Percentiles rank a stretch among this genome's conserved stretches.
Evolutionary conservation across 2,329 filamentous ascomycete species (phyloP).

Genomic region (Fusarium beomiforme): DNA sequence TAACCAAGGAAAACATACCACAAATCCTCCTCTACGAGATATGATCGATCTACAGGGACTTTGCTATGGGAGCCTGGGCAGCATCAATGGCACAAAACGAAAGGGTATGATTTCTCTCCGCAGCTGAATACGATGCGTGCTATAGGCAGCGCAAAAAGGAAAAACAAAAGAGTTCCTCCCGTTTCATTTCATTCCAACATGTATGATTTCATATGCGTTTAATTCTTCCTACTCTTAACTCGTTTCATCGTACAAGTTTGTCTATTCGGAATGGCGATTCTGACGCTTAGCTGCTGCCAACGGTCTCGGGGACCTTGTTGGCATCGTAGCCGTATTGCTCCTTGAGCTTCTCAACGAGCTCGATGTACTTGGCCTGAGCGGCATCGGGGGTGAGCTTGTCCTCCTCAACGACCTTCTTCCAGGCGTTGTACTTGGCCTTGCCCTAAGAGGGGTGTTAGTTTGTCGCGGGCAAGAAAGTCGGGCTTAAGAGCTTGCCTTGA

Average conservation of each 20-base stretch:
- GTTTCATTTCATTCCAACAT: conserved; percentile 14
- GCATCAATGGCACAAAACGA: conserved; percentile 15
- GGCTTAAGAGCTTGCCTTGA: conserved; percentile 61
- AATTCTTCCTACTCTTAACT: conserved; percentile 26
- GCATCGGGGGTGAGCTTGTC: conserved; percentile 66
- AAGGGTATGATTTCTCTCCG: conserved; percentile 35
- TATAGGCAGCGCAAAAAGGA: conserved; percentile 9
- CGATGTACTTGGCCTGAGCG: conserved; percentile 82
- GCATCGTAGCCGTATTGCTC: conserved; percentile 72
- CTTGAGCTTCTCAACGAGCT: conserved; percentile 78
- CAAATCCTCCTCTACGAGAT: background rate
- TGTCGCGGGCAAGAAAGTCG: background rate
- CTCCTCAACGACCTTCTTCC: conserved; percentile 76
- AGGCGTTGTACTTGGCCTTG: conserved; percentile 84
- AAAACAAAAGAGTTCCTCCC: conserved; percentile 2
- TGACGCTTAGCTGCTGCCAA: conserved; percentile 48
- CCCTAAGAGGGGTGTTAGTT: conserved; percentile 58
- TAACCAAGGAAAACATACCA: background rate
- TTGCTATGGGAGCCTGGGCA: background rate
- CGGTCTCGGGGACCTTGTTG: conserved; percentile 69
- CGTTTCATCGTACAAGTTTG: conserved; percentile 12
- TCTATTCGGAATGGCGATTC: conserved; percentile 6
- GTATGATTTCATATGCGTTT: conserved; percentile 18
- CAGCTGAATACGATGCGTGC: conserved; percentile 21
- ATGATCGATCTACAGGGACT: background rate